Evolutionary conservation across 2,329 filamentous ascomycete species (phyloP).

Genomic region (Neofusicoccum parvum): DNA sequence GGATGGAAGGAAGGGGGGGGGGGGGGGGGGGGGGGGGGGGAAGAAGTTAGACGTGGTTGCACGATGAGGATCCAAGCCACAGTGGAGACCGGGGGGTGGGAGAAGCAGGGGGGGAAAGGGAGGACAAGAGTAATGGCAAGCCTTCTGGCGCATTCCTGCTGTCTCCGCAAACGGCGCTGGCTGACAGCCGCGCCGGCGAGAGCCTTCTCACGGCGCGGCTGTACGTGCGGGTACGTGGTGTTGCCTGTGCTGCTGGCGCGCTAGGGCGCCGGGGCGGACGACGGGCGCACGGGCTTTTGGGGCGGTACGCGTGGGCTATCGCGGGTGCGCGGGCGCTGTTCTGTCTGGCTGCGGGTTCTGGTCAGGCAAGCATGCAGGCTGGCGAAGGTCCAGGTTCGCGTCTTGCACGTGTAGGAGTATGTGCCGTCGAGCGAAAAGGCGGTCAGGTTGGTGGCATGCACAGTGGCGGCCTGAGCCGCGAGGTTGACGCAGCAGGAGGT

Average conservation of each 20-base stretch:
- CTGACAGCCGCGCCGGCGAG: not conserved
- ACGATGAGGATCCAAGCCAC: slow-evolving; percentile 5
- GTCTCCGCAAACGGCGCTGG: not conserved
- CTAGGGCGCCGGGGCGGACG: not conserved
- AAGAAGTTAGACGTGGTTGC: not conserved
- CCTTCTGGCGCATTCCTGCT: not conserved
- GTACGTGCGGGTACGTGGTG: not conserved
- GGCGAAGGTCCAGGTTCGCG: not conserved
- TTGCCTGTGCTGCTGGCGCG: not conserved
- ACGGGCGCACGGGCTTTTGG: not conserved
- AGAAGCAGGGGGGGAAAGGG: no score
- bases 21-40: no score
- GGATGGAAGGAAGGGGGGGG: not conserved
- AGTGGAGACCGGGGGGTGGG: not conserved
- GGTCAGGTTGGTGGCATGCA: slow-evolving; percentile 12
- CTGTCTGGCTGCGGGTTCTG: not conserved
- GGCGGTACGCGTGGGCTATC: not conserved
- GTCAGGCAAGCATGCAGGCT: not conserved
- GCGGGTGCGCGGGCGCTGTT: not conserved
- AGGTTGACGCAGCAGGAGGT: not conserved
- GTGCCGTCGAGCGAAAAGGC: not conserved
- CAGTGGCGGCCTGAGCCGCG: not conserved
- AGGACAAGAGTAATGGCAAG: not conserved
- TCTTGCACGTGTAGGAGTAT: not conserved
- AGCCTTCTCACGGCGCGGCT: no score